Evolutionary conservation across 2,329 filamentous ascomycete genomes (phyloP), one percentile per base, ranked within the genome.

Genomic region (Penicillium polonicum): DNA sequence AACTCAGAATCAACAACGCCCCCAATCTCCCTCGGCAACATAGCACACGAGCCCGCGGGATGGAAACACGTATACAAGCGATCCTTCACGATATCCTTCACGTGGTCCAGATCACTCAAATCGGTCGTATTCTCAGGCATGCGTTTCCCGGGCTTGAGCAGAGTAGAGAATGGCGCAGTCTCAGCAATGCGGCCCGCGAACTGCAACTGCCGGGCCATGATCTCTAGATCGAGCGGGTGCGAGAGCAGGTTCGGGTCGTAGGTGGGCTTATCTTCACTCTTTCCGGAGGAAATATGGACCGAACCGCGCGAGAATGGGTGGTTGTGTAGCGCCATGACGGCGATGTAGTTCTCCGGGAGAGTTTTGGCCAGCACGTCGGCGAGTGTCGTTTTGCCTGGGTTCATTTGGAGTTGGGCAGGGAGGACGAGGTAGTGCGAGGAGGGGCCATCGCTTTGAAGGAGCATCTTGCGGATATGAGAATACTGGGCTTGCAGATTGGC

Each of bases 191-290:
- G 56, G 3, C 67, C 65, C n/a, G 68, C 49, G 45, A 64, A 70
- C 31, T 67, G 62, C 44, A 66, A 55, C n/a, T 69, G 70, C 1
- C 64, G 58, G n/a, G 69, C 61, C 39, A 78, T 65, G 4, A 82
- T 73, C 54, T 79, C 68, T 19, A 71, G 70, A 57, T 82, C 79
- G 0, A 76, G 71, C n/a, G 72, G 64, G 38, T 77, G 70, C 0
- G 70, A 72, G 5, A 82, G 70, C 63, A 72, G 82, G 55, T 75
- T 76, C 0, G 80, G 78, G 60, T 82, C 72, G 57, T 80, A 75
- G 23, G 74, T 63, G 0, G 80, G 80, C 1, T 67, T 63, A 15
- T 73, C 71, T 1, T 67, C 62, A 0, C 67, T 68, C 5, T 72
- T 68, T 12, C 62, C 50, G 0, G 75, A 77, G 1, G 35, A 31